These are phyloP conservation scores for Fusarium bactridioides DNA, from an alignment of 2,329 filamentous ascomycete species.

Conservation along the genomic window DNA sequence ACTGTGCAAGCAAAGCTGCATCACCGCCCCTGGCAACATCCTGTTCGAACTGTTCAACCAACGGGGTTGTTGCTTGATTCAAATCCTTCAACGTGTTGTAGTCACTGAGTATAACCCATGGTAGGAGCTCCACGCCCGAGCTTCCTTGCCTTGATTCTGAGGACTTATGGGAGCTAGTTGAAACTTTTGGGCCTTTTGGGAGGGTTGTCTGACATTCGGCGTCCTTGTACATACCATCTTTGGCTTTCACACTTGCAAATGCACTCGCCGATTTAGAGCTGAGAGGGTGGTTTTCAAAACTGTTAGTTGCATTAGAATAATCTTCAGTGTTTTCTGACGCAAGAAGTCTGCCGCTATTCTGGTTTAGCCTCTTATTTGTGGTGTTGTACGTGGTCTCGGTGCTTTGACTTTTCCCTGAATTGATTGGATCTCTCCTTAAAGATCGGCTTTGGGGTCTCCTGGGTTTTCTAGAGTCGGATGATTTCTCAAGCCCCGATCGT, in stretches of 20 bases:
- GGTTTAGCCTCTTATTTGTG: neutral
- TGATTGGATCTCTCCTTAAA: neutral
- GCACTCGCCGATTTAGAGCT: neutral
- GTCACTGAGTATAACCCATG: constrained; percentile 39
- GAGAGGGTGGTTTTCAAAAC: neutral
- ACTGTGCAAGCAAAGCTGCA: constrained; percentile 36
- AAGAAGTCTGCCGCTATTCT: neutral
- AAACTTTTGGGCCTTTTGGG: neutral
- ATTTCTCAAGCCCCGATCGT: neutral
- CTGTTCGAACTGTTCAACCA: constrained; percentile 47
- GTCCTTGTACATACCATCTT: neutral
- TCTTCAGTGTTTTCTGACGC: neutral
- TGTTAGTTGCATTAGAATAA: neutral
- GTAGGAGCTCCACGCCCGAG: neutral
- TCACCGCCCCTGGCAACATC: constrained; percentile 40
- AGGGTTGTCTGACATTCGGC: constrained; percentile 22
- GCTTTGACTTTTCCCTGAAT: neutral
- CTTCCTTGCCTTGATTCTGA: neutral
- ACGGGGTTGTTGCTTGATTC: constrained; percentile 34
- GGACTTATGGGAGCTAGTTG: too few species aligned
- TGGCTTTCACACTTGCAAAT: neutral
- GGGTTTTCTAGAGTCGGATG: neutral
- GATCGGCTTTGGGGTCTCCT: too few species aligned
- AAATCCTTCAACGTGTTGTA: constrained; percentile 35
- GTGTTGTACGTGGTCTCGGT: neutral